Base-by-base conservation (phyloP, 2,329 filamentous ascomycete species). In the Diaporthe sp. region DNA sequence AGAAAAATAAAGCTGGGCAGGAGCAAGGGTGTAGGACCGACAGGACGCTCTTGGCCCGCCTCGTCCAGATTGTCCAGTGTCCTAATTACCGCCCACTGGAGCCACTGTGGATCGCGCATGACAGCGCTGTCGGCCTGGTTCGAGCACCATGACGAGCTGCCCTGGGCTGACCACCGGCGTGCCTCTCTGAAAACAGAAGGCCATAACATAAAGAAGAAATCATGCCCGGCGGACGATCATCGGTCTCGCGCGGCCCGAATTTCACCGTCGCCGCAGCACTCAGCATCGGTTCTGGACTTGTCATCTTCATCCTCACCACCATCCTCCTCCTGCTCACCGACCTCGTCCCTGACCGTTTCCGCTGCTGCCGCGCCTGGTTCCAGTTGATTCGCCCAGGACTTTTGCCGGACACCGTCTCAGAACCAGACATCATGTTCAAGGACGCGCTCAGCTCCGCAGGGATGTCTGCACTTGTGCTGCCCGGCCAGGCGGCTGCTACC, bases 401-500 rank as follows among this genome's bases (percentile, higher is more conserved):
- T 68, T 68, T 68, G 47, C 64, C 25, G 40, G 52, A 58, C 30
- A 33, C 45, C 13, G 25, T 54, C 30, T 28, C 45, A 45, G 25
- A 54, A 30, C 40, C 40, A 35, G 57, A 45, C 67, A 74, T 17
- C 52, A 77, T 78, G 75, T 55, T 78, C 61, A 60, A 75, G 71
- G 68, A 76, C 68, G 50, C 75, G 25, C 38, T 77, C 52, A 52
- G 71, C 64, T 68, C 72, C 50, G 75, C 76, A 61, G 74, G 71
- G 38, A 69, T 78, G 54, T 64, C 74, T 61, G 74, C 75, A 52
- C 76, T 80, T 60, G 68, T 76, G 33, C 50, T 77, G 73, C 79
- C 79, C 75, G 77, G 79, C 60, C 81, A 81, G 70, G 80, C 84
- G 64, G 81, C 82, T 50, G 82, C 83, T 72, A 80, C 81, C 74